Evolutionary conservation across 306 rosid genomes (phyloP), one percentile per base, ranked within the genome.

Genomic region (Citrullus amarus): DNA sequence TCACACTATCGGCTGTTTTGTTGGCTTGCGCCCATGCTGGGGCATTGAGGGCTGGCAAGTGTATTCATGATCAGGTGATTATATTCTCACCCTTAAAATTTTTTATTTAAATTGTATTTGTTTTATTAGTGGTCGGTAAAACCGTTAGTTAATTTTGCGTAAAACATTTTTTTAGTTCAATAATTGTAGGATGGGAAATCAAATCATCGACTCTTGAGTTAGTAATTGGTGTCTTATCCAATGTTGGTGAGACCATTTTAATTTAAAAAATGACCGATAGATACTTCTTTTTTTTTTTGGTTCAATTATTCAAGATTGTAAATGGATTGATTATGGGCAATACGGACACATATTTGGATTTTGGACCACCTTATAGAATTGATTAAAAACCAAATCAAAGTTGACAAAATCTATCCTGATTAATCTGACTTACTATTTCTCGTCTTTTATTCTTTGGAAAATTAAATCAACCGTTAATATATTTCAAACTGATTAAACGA

Each of bases 1-100:
- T 89, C 81, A 88, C 98, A 7, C 82, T 91, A 51, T 90, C 98
- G 0, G 56, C 94, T 2, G 85, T 91, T 80, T 78, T 93, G 84
- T 81, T 93, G 71, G 97, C 93, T 74, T 91, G 93, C 34, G 89
- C 96, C 2, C 89, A 88, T 81, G 86, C 96, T 3, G 96, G 91
- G 58, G 88, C 96, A 77, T 79, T 89, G 85, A 92, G 86, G 72
- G 75, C 82, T 41, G 98, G 97, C 78, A 89, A 90, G 82, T 91
- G 92, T 79, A 86, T 91, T 79, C 94, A 93, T 66, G 88, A 86
- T 82, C 97, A 90, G 96, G 97, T 91, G 75, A 63, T 51, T 75
- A 4, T 36, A 43, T 81, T 76, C 17, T 50, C 9, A 50, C 15
- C 15, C 44, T 25, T 17, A 25, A 25, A 11, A 6, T 6, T 39